Evolutionary conservation across 2,329 filamentous ascomycete species (phyloP), one percentile per base, ranked within the genome.

Genomic region (Alternaria viburni): DNA sequence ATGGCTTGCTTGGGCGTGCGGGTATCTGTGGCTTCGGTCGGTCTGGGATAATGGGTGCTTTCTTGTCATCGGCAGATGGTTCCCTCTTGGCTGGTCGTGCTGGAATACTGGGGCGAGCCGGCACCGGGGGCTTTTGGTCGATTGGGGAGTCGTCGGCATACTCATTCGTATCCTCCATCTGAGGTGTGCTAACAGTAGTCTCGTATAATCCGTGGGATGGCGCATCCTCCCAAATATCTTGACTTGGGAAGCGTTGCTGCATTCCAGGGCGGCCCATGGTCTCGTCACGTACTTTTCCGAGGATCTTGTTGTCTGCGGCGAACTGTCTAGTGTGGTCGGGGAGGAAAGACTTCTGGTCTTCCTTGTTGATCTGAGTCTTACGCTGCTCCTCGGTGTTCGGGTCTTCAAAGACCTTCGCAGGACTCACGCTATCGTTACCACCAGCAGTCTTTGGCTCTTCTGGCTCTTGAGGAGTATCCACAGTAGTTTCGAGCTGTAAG

Each of bases 161-260:
- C 51, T 82, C 80, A 26, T 76, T 79, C 23, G 79, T 80, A 65
- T 86, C 84, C 21, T 83, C 82, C 3, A 86, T 83, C 26, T 85
- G 82, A 59, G 86, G 87, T 44, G 69, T 72, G 63, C 77, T 81
- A 54, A 96, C 89, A 0, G 91, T 94, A 0, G 94, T 91, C 73
- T 93, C 89, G 19, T 96, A 86, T 67, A 91, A 86, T 61, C 92
- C 87, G 73, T 92, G 95, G 72, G 97, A 93, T 1, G 95, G 95
- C 0, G 88, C 90, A 78, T 98, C 95, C 81, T 98, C 95, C 95
- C 95, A 97, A 45, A 97, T 89, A 80, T 98, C 95, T 58, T 89
- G 89, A 77, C 94, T 97, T 0, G 95, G 95, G 78, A 98, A 98
- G 12, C 93, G 89, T 55, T 90, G 89, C 61, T 88, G 84, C 69